phyloP scores from a whole-genome alignment of 1,284 basidiomycete genomes.

The Puccinia brachypodii region DNA sequence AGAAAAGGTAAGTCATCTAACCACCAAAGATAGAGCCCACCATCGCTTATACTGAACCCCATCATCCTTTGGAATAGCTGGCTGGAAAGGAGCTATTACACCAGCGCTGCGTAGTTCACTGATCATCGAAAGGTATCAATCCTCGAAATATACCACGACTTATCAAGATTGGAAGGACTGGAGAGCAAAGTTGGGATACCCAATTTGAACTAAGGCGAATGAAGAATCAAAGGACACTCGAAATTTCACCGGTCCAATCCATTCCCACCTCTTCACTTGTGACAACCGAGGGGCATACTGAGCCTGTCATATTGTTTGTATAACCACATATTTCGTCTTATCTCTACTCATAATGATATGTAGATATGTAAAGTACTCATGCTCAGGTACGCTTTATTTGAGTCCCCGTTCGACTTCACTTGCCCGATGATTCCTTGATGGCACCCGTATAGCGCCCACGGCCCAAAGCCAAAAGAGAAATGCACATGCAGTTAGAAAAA shows the following conservation, averaged over 20 bases:
- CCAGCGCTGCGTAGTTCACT: conserved; percentile 77
- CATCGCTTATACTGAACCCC: neutral
- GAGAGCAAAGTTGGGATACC: conserved; percentile 37
- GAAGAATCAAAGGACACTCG: neutral
- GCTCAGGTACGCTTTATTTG: no score
- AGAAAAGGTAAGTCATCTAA: conserved; percentile 82
- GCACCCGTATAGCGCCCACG: no score
- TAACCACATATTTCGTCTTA: neutral
- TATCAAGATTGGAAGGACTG: conserved; percentile 69
- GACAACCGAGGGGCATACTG: neutral
- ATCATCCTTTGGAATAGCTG: conserved; percentile 29
- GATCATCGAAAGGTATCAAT: conserved; percentile 80
- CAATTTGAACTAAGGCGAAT: conserved; percentile 3
- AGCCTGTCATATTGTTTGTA: neutral
- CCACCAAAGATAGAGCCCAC: neutral
- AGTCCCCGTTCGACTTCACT: neutral
- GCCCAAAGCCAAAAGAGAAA: no score
- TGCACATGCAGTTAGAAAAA: no score
- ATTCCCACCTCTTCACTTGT: neutral
- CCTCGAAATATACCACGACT: conserved; percentile 68
- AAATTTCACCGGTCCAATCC: neutral
- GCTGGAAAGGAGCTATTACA: conserved; percentile 70
- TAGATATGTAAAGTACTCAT: no score
- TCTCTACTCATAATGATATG: neutral
- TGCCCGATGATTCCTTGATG: no score